These are phyloP conservation scores for Neofusicoccum laricinum DNA, from an alignment of 2,329 filamentous ascomycete species.

Conservation along the genomic window DNA sequence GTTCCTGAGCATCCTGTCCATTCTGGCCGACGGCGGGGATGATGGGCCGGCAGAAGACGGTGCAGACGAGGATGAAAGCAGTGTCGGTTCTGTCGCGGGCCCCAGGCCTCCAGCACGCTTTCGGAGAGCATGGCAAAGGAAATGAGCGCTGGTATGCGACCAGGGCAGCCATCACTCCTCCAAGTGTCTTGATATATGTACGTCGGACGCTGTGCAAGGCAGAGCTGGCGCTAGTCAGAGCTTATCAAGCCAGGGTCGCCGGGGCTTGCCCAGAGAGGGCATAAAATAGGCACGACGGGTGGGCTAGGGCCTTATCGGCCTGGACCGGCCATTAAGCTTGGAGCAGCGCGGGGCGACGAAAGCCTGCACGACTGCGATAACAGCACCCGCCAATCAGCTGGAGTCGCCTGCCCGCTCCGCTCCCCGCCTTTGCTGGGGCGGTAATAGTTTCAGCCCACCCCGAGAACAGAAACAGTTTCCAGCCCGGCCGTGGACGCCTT, in stretches of 20 bases:
- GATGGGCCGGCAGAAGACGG: constrained; percentile 52
- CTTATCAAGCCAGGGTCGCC: constrained; percentile 54
- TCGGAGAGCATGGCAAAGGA: constrained; percentile 49
- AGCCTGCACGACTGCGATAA: not conserved
- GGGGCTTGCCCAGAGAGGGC: constrained; percentile 53
- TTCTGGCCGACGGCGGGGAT: constrained; percentile 47
- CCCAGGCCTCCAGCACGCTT: constrained; percentile 44
- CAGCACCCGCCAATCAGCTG: not conserved
- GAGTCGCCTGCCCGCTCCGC: not conserved
- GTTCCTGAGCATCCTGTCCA: not conserved
- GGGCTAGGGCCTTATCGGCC: not conserved
- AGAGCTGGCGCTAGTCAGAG: constrained; percentile 32
- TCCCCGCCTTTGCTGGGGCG: not conserved
- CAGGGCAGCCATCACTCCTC: not conserved
- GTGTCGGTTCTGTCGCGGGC: constrained; percentile 53
- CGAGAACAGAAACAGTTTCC: no score
- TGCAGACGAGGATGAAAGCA: constrained; percentile 51
- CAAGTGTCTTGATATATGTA: constrained; percentile 36
- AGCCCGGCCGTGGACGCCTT: not conserved
- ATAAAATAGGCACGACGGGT: constrained; percentile 39
- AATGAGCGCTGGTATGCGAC: constrained; percentile 42
- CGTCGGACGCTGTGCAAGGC: not conserved
- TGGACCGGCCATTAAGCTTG: not conserved
- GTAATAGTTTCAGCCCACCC: not conserved
- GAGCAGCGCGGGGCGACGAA: not conserved